Conservation (phyloP, 805 yeast species). For the Kodamaea laetipori region DNA sequence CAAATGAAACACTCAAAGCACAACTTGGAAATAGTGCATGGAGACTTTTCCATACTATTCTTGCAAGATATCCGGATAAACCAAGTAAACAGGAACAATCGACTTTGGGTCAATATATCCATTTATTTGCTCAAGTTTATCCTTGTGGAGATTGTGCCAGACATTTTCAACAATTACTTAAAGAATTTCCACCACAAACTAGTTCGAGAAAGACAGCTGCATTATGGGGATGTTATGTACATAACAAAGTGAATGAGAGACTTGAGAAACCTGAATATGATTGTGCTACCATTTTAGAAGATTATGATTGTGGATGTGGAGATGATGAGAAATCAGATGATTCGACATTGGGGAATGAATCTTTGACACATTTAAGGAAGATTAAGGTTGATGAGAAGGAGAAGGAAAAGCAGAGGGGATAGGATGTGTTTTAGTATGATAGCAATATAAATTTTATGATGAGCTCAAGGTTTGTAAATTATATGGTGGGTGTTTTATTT, state of each 20-base stretch:
- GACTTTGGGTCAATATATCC: constrained; percentile 64
- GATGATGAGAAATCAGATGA: constrained; percentile 60
- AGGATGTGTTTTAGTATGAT: too few species aligned
- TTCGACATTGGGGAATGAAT: constrained; percentile 37
- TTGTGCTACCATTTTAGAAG: constrained; percentile 81
- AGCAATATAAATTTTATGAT: too few species aligned
- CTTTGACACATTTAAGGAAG: constrained; percentile 44
- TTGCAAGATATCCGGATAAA: constrained; percentile 87
- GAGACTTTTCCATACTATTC: constrained; percentile 85
- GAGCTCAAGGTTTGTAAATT: too few species aligned
- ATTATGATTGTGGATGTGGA: constrained; percentile 97
- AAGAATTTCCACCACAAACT: constrained; percentile 82
- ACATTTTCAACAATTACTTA: constrained; percentile 74
- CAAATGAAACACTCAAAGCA: constrained; percentile 77
- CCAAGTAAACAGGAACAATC: constrained; percentile 67
- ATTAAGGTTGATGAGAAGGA: constrained; percentile 48
- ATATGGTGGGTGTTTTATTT: too few species aligned
- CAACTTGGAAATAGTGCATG: constrained; percentile 91
- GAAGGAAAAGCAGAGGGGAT: constrained; percentile 27
- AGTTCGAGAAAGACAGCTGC: constrained; percentile 78
- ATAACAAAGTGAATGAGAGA: constrained; percentile 79
- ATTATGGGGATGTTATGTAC: constrained; percentile 94
- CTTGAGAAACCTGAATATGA: constrained; percentile 74
- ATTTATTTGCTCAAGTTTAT: constrained; percentile 84
- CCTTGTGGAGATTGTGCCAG: constrained; percentile 98